These are phyloP conservation scores for Crithidia bombi DNA, from an alignment of 208 protist species.

Conservation along the genomic window DNA sequence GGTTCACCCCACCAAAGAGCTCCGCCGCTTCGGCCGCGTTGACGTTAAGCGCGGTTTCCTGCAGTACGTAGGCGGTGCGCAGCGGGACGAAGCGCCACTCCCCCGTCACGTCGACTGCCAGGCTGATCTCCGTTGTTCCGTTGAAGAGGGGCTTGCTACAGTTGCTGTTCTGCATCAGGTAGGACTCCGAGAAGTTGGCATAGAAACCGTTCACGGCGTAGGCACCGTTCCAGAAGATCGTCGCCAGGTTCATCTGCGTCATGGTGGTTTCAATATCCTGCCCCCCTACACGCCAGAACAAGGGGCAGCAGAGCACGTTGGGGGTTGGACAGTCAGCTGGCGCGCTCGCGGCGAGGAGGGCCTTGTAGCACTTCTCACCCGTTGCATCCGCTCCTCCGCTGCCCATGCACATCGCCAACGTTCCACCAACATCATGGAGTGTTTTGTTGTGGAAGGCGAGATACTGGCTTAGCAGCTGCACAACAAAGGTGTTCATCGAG, in stretches of 20 bases:
- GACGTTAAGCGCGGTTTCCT: constrained; percentile 19
- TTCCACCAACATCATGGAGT: constrained; percentile 13
- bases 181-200: constrained; percentile 27
- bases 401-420: constrained; percentile 21
- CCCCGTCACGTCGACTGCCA: constrained; percentile 31
- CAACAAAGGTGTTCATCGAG: constrained; percentile 19
- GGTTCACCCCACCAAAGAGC: constrained; percentile 13
- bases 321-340: constrained; percentile 27
- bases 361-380: constrained; percentile 28
- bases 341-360: constrained; percentile 16
- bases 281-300: constrained; percentile 25
- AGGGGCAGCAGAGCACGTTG: constrained; percentile 33
- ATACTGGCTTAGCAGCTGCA: constrained; percentile 11
- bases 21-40: not conserved
- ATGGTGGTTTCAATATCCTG: constrained; percentile 16
- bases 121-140: constrained; percentile 4
- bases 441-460: not conserved
- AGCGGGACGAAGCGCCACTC: constrained; percentile 37
- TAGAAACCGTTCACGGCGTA: constrained; percentile 35
- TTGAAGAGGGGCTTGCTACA: constrained; percentile 21
- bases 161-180: constrained; percentile 29
- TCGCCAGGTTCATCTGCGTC: constrained; percentile 17
- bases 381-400: not conserved
- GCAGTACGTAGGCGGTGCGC: constrained; percentile 23
- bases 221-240: constrained; percentile 39